A percentile compares a stretch with the other conserved stretches of the same genome.
Evolutionary conservation across 805 yeast genomes (phyloP).

Genomic region (Candida anglica): DNA sequence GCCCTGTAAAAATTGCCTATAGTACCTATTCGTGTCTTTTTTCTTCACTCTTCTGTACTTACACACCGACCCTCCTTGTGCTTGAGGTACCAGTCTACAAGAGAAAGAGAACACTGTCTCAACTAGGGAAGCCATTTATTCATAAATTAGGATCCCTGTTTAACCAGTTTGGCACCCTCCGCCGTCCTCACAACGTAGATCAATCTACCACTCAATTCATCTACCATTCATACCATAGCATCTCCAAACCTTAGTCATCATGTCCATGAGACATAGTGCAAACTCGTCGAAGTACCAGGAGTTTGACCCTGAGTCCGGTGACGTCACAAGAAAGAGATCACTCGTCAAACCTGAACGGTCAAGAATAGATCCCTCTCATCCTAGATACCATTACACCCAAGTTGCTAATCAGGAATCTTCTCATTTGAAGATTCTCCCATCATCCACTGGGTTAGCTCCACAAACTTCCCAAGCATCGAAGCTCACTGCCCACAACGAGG

Average conservation of each 20-base stretch:
- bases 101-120: too few relatives aligned
- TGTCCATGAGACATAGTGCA: constrained; percentile 29
- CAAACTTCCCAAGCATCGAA: constrained; percentile 8
- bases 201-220: too few relatives aligned
- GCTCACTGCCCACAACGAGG: neutral
- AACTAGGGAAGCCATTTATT: too few relatives aligned
- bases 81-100: too few relatives aligned
- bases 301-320: constrained; percentile 41
- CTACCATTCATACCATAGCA: too few relatives aligned
- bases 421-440: constrained; percentile 62
- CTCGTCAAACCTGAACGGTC: constrained; percentile 84
- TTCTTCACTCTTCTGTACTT: too few relatives aligned
- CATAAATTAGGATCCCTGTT: too few relatives aligned
- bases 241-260: constrained; percentile 3
- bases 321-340: constrained; percentile 55
- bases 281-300: constrained; percentile 24
- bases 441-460: constrained; percentile 69
- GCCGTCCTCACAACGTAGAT: too few relatives aligned
- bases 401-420: constrained; percentile 63
- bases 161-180: too few relatives aligned
- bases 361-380: constrained; percentile 59
- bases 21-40: too few relatives aligned
- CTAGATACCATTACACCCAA: constrained; percentile 74
- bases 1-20: too few relatives aligned
- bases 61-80: too few relatives aligned